Percentiles rank a stretch among this genome's conserved stretches.
These are phyloP conservation scores for Silybum marianum DNA, from an alignment of 129 eudicot genomes.

Conservation along the genomic window DNA sequence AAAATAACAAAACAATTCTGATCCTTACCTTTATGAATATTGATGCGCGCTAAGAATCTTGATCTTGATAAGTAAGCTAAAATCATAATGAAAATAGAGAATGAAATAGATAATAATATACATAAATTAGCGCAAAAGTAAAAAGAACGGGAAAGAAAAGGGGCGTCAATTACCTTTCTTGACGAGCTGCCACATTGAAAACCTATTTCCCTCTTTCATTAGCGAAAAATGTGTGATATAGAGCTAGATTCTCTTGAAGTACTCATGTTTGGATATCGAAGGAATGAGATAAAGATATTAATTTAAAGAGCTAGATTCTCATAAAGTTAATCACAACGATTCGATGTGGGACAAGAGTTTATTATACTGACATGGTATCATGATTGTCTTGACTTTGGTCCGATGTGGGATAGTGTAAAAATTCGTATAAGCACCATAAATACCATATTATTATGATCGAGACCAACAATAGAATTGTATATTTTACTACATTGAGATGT, in stretches of 20 bases:
- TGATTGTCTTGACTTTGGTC: not conserved
- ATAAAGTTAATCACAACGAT: not conserved
- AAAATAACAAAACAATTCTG: too few relatives aligned
- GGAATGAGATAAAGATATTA: not conserved
- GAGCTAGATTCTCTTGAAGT: not conserved
- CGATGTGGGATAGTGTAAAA: not conserved
- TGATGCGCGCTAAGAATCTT: not conserved
- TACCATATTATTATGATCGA: too few relatives aligned
- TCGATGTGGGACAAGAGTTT: not conserved
- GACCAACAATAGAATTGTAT: too few relatives aligned
- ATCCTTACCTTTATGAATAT: not conserved
- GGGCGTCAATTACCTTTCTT: not conserved
- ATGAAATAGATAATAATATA: not conserved
- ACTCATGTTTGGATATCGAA: not conserved
- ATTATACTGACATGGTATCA: not conserved
- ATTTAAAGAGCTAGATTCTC: not conserved
- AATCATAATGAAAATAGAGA: not conserved
- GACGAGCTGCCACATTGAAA: not conserved
- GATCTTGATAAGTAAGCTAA: not conserved
- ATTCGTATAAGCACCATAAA: too few relatives aligned
- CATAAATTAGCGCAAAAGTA: not conserved
- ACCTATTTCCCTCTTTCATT: not conserved
- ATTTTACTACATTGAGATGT: too few relatives aligned
- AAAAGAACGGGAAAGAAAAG: not conserved
- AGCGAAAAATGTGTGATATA: too few relatives aligned